Percentiles rank a stretch among this genome's conserved stretches.
These are phyloP conservation scores for Botrytis galanthina DNA, from an alignment of 2,329 filamentous ascomycete species.

Conservation along the genomic window DNA sequence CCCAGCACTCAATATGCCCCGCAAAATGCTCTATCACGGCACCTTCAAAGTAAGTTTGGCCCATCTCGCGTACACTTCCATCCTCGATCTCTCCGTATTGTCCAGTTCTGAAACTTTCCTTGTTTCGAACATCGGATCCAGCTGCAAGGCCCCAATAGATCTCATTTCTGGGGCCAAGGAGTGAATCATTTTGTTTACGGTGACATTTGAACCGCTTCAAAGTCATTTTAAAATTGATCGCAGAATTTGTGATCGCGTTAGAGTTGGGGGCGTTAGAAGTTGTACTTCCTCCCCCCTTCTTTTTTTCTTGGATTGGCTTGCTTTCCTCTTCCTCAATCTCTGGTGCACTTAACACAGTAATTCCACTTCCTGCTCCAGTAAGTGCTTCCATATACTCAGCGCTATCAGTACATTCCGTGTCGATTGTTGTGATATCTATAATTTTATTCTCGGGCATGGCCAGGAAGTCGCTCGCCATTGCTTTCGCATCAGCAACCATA, in stretches of 20 bases:
- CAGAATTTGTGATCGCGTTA: no score
- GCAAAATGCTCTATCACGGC: neutral
- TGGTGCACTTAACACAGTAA: neutral
- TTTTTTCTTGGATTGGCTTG: no score
- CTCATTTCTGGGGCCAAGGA: neutral
- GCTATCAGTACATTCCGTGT: neutral
- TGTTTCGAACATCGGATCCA: neutral
- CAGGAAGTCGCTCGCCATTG: neutral
- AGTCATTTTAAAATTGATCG: no score
- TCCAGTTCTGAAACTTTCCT: neutral
- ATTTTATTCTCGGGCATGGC: neutral
- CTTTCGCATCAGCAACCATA: neutral
- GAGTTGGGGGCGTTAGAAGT: no score
- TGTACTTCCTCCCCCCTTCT: no score
- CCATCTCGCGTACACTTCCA: no score
- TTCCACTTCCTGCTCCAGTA: neutral
- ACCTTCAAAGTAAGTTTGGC: neutral
- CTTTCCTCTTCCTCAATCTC: neutral
- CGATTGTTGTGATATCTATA: neutral
- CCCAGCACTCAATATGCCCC: neutral
- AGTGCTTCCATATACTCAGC: neutral
- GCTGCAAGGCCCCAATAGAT: neutral
- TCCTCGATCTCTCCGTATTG: neutral
- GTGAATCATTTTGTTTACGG: neutral
- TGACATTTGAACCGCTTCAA: neutral